Conservation (phyloP, 23 red algal species). For the Chondrus crispus region DNA sequence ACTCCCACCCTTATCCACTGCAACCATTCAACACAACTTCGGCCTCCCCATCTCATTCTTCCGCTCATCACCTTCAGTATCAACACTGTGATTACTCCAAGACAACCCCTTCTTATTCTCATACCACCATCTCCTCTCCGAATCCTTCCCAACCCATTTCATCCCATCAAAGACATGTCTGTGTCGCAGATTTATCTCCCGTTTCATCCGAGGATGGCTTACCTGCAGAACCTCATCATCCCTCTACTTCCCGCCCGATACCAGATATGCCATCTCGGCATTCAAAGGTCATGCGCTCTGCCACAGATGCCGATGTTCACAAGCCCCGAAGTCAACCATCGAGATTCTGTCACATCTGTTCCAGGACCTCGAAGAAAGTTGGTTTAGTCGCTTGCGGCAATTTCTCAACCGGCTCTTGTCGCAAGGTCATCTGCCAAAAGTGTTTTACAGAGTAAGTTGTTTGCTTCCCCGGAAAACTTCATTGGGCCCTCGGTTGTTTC, state of each 20-base stretch:
- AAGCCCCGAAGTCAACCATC: constrained; percentile 5
- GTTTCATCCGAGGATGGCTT: background rate
- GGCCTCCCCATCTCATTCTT: no score
- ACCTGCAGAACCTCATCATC: no score
- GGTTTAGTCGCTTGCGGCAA: constrained; percentile 21
- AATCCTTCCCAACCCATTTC: background rate
- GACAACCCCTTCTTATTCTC: background rate
- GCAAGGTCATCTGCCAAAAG: constrained; percentile 59
- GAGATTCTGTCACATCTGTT: constrained; percentile 61
- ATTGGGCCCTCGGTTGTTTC: background rate
- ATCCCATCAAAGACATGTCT: background rate
- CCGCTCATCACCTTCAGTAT: background rate
- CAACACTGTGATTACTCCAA: background rate
- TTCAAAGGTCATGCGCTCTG: background rate
- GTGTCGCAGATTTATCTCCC: background rate
- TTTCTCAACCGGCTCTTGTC: constrained; percentile 22
- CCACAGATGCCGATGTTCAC: background rate
- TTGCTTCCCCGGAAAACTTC: background rate
- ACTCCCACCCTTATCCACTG: background rate
- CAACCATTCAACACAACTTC: no score
- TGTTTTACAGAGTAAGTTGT: constrained; percentile 45
- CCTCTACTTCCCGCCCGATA: no score
- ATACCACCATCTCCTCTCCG: background rate
- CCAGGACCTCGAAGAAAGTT: constrained; percentile 34
- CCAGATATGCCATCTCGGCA: background rate